Evolutionary conservation across 139 green algal genomes (phyloP), one percentile per base, ranked within the genome.

Genomic region (Deuterostichococcus epilithicus): DNA sequence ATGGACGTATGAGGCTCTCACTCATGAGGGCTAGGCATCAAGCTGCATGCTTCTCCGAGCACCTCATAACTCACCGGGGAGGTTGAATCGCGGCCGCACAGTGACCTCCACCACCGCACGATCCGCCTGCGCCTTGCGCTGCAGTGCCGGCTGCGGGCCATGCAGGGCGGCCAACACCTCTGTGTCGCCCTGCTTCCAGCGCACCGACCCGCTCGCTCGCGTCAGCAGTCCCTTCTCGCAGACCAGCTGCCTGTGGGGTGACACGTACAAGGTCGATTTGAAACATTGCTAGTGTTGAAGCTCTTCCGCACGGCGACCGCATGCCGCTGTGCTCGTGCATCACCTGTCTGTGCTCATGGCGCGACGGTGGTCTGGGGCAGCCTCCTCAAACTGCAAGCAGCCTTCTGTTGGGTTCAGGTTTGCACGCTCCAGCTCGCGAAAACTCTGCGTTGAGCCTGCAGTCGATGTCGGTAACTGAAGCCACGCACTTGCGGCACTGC

Each of bases 151-250:
- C 3, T 68, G 60, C 10, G 89, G 90, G 0, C 90, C 90, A n/a
- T 90, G 82, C 36, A 94, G 88, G 1, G 85, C 84, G 8, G 89
- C 90, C 20, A 94, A 60, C 67, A 92, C 86, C 30, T 52, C 78
- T 63, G 74, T 92, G 30, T 80, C 83, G 22, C 87, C 88, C 59
- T 90, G 86, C 0, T 23, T 77, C 85, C 85, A 95, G n/a, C 77
- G 82, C 4, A 89, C 90, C 6, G 84, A 91, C 32, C 90, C 90
- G 66, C 93, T 89, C 1, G 88, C 86, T 0, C 88, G 77, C 30
- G 77, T 52, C n/a, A 93, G 78, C 66, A 91, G 44, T 32, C 67
- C 69, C 5, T 85, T 80, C 75, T 94, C 86, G 68, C 81, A 93
- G 2, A 84, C 35, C 1, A 92, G 63, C 0, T 79, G 79, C 65